These are phyloP conservation scores for Bipolaris cookei DNA, from an alignment of 2,329 filamentous ascomycete species.

Conservation along the genomic window DNA sequence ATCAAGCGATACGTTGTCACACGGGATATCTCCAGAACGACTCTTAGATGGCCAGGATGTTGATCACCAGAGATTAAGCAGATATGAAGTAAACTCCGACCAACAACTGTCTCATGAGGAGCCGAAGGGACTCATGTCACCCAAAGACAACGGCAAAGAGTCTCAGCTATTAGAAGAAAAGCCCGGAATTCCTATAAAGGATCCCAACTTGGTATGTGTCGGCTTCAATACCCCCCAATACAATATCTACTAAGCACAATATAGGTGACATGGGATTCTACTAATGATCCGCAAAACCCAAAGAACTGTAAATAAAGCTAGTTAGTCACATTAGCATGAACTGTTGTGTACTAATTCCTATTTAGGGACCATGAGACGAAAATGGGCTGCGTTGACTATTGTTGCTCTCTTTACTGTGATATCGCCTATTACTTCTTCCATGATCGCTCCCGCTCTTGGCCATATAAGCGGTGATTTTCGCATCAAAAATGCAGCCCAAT, in stretches of 20 bases:
- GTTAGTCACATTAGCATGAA: not conserved
- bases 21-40: too few species aligned
- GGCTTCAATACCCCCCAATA: not conserved
- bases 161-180: conserved; percentile 27
- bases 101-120: conserved; percentile 33
- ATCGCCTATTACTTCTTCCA: conserved; percentile 50
- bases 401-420: conserved; percentile 53
- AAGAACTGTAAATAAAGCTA: conserved; percentile 18
- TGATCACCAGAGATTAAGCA: conserved; percentile 10
- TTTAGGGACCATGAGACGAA: conserved; percentile 40
- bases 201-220: conserved; percentile 42
- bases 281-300: conserved; percentile 55
- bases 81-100: conserved; percentile 11
- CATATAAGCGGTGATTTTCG: conserved; percentile 43
- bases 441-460: conserved; percentile 47
- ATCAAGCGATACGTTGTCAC: too few species aligned
- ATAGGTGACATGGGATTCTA: conserved; percentile 55
- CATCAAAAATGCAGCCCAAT: conserved; percentile 43
- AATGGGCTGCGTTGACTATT: conserved; percentile 55
- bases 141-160: conserved; percentile 43
- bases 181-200: conserved; percentile 32
- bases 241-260: conserved; percentile 8
- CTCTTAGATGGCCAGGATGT: too few species aligned
- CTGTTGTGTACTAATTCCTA: not conserved
- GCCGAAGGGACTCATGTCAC: conserved; percentile 33